phyloP scores from a whole-genome alignment of 139 green algal species.

The Chlorella sp. region DNA sequence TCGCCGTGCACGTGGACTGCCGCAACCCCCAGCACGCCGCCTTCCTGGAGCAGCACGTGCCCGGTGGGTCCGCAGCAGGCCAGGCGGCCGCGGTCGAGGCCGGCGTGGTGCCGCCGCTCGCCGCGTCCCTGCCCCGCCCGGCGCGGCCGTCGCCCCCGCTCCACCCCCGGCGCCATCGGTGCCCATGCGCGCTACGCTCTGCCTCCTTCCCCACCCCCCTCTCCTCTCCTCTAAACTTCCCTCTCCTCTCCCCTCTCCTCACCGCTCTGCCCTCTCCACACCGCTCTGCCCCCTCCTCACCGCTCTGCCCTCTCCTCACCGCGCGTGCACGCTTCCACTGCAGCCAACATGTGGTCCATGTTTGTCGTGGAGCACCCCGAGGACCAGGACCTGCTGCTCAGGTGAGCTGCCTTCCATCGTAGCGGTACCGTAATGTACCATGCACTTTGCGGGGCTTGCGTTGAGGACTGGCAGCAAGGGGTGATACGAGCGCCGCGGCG shows the following conservation, averaged over 20 bases:
- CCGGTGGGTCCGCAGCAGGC: neutral
- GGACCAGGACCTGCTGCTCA: conserved; percentile 58
- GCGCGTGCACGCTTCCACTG: too few relatives aligned
- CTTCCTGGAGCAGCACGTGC: conserved; percentile 58
- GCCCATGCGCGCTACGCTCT: too few relatives aligned
- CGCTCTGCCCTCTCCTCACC: neutral
- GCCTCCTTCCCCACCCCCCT: too few relatives aligned
- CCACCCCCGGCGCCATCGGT: too few relatives aligned
- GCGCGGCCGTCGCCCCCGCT: too few relatives aligned
- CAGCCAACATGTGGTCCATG: conserved; percentile 39
- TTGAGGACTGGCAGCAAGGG: too few relatives aligned
- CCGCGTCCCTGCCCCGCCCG: too few relatives aligned
- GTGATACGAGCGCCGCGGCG: too few relatives aligned
- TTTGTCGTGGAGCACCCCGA: conserved; percentile 52
- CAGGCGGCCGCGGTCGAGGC: too few relatives aligned
- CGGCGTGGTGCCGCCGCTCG: too few relatives aligned
- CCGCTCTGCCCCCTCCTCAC: neutral
- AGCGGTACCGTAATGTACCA: neutral
- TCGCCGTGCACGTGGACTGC: conserved; percentile 65
- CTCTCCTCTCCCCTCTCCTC: neutral
- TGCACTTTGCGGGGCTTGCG: neutral
- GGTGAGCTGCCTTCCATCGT: neutral
- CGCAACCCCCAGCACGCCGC: conserved; percentile 37
- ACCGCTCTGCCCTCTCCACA: neutral
- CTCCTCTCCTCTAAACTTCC: too few relatives aligned